Base-by-base conservation (phyloP, 306 rosid species). In the Acacia acuminata region DNA sequence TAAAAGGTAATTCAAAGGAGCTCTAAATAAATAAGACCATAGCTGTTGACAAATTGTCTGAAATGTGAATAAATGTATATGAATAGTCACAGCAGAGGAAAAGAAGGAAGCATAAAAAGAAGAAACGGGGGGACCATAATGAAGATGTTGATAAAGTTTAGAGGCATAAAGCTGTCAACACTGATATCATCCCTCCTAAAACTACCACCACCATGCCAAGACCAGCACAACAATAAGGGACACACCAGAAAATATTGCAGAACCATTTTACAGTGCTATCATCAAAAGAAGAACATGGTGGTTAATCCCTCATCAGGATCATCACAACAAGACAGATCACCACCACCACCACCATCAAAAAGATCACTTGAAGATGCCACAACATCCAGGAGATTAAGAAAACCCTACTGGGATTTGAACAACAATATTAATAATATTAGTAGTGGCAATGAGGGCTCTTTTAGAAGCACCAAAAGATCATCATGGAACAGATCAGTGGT, bases 141-240 rank as follows among this genome's bases (percentile, higher is more conserved):
- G 89, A 91, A 86, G 67, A 42, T 87, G 53, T 34, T 91, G 65
- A 84, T 84, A 48, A 91, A 87, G 84, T 79, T 87, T 71, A 66
- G 80, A 87, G 84, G 85, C 42, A 81, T 78, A 64, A 87, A 86
- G 71, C 78, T 89, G 3, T 80, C 86, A 63, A 81, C 85, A 45
- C 22, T 84, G 7, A 42, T 89, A 25, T 73, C 92, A 68, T 82
- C 91, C 68, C 63, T 89, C 7, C 56, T 71, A 19, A 91, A 87
- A 38, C 82, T 86, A 44, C 34, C 74, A 25, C 9, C 71, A 25
- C 43, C 75, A 38, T 27, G 40, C 53, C 71, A 69, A 50, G 75
- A n/a, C 64, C 68, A 40, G 15, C 65, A 77, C 13, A 56, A 11
- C 55, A 73, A 48, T 12, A 73, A 82, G 19, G 61, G 19, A 30